Conservation (phyloP, 306 rosid species). For the Prinsepia uniflora region DNA sequence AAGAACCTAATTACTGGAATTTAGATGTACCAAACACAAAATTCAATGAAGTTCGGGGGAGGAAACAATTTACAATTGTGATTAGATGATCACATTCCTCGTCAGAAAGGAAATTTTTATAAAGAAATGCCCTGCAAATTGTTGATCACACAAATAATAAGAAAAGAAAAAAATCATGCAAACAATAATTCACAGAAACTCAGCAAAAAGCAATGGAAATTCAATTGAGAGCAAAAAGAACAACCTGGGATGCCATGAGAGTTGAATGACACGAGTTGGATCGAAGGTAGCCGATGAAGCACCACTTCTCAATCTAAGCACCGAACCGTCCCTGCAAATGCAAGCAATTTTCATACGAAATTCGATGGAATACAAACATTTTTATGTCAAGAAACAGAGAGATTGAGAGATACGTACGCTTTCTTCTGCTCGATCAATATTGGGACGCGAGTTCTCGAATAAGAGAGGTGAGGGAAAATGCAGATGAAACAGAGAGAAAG, state of each 20-base stretch:
- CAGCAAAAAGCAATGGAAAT: neutral
- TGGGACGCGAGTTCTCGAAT: slow-evolving; percentile 46
- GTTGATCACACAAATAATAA: slow-evolving; percentile 3
- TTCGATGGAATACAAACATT: neutral
- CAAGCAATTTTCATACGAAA: slow-evolving; percentile 5
- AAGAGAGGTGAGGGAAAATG: slow-evolving; percentile 40
- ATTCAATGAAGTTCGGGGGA: neutral
- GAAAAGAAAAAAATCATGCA: neutral
- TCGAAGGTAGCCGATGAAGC: slow-evolving; percentile 49
- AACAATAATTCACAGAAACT: neutral
- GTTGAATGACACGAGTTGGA: slow-evolving; percentile 79
- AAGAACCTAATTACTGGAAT: neutral
- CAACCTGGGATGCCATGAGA: slow-evolving; percentile 89
- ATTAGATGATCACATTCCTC: slow-evolving; percentile 83
- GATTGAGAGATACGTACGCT: slow-evolving; percentile 27
- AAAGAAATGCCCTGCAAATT: slow-evolving; percentile 73
- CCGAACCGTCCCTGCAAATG: slow-evolving; percentile 47
- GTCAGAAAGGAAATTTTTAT: slow-evolving; percentile 62
- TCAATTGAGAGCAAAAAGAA: slow-evolving; percentile 10
- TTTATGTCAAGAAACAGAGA: neutral
- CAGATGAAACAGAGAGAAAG: slow-evolving; percentile 40
- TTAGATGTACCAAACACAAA: slow-evolving; percentile 1
- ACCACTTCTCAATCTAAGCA: slow-evolving; percentile 39
- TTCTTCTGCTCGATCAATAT: slow-evolving; percentile 27
- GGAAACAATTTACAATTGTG: slow-evolving; percentile 44